Evolutionary conservation across 768 basidiomycete genomes (phyloP), one percentile per base, ranked within the genome.

Genomic region (Kwoniella bestiolae): DNA sequence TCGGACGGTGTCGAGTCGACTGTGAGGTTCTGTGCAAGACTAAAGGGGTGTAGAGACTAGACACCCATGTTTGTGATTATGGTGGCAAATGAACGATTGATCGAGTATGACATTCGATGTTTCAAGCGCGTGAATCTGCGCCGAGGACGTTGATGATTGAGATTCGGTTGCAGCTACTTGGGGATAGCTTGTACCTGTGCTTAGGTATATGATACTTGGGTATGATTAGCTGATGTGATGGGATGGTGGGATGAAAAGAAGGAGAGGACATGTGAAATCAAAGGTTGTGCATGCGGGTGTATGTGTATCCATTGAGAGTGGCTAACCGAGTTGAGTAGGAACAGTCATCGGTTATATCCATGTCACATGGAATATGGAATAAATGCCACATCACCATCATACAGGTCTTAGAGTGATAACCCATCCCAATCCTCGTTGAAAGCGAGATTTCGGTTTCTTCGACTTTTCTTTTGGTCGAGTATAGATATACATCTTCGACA

Each of bases 51-150:
- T 46, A 11, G 28, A 57, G 44, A 35, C 57, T 59, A 59, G 57
- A 59, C 57, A 32, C 57, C 57, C 57, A 59, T 59, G 21, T 47
- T 47, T 31, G 47, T 16, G 11, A 11, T 23, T 2, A 31, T 47
- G 45, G 44, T 46, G 52, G 52, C 52, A 55, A 55, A 55, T 21
- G 32, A 55, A 29, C n/a, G 52, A 55, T 55, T 35, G 23, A 55
- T 32, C 52, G 23, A 32, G 23, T 14, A n/a, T 32, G 12, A 55
- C 52, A 55, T 55, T 55, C 52, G 52, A 51, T 25, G 14, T 51
- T n/a, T n/a, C n/a, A n/a, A n/a, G 52, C 12, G n/a, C 52, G 52
- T 32, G 32, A n/a, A 23, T 2, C 9, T 32, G 52, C 52, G 32
- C 52, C 52, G 31, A 35, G 26, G n/a, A 5, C 23, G n/a, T 47